Evolutionary conservation across 305 asterid genomes (phyloP).

Genomic region (Solanum aculeatissimum): DNA sequence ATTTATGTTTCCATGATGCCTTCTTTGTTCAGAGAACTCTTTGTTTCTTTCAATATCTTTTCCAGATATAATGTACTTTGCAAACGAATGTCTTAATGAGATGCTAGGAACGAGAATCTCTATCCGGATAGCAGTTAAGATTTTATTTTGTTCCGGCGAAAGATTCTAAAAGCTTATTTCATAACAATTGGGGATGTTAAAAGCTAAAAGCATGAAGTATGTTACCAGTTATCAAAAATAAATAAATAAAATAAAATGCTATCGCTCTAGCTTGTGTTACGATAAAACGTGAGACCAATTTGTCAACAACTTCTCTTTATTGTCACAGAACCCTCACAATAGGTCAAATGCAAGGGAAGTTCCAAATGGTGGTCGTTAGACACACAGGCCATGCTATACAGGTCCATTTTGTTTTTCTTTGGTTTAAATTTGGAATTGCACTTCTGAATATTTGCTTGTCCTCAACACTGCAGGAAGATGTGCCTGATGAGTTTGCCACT

Average conservation of each 20-base stretch:
- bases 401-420: constrained; percentile 25
- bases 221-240: not conserved
- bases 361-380: constrained; percentile 89
- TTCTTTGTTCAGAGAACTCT: not conserved
- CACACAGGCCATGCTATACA: constrained; percentile 98
- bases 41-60: too few species aligned
- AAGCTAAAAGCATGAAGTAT: not conserved
- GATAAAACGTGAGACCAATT: not conserved
- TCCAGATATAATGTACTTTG: not conserved
- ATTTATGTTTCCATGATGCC: not conserved
- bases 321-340: constrained; percentile 79
- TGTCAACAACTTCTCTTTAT: not conserved
- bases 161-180: not conserved
- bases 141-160: not conserved
- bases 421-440: not conserved
- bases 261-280: not conserved
- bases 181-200: not conserved
- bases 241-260: not conserved
- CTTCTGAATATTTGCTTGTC: constrained; percentile 1
- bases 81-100: not conserved
- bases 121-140: not conserved
- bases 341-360: constrained; percentile 99
- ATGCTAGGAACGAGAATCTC: not conserved
- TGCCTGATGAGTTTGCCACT: constrained; percentile 74
- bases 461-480: constrained; percentile 62